phyloP scores from a whole-genome alignment of 345 rosid species.

The Angophora floribunda region DNA sequence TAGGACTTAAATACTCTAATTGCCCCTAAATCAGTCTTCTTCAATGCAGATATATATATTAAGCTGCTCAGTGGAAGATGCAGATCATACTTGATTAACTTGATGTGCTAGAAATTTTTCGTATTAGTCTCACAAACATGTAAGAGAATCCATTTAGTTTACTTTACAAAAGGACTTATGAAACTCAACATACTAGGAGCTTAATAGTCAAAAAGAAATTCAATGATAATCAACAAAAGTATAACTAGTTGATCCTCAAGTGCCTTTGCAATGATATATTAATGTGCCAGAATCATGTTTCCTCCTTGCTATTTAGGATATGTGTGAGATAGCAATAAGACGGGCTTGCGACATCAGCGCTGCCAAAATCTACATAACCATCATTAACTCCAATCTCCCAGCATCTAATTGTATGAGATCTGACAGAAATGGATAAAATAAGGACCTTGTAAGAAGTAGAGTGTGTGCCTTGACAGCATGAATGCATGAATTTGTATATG shows the following conservation, averaged over 20 bases:
- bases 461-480: constrained; percentile 63
- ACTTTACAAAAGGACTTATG: not conserved
- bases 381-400: not conserved
- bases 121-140: not conserved
- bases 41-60: not conserved
- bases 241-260: not conserved
- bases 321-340: not conserved
- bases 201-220: not conserved
- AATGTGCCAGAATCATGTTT: not conserved
- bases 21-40: not conserved
- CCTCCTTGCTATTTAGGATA: not conserved
- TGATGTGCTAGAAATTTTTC: not conserved
- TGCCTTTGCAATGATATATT: not conserved
- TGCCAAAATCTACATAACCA: not conserved
- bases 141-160: not conserved
- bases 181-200: not conserved
- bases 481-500: constrained; percentile 58
- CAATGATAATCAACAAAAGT: not conserved
- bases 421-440: not conserved
- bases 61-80: not conserved
- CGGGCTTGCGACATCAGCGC: not conserved
- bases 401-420: not conserved
- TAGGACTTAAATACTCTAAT: not conserved
- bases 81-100: not conserved
- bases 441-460: constrained; percentile 48